Percentiles rank a stretch among this genome's conserved stretches.
phyloP scores from a whole-genome alignment of 768 basidiomycete genomes.

The Termitomyces sp. region DNA sequence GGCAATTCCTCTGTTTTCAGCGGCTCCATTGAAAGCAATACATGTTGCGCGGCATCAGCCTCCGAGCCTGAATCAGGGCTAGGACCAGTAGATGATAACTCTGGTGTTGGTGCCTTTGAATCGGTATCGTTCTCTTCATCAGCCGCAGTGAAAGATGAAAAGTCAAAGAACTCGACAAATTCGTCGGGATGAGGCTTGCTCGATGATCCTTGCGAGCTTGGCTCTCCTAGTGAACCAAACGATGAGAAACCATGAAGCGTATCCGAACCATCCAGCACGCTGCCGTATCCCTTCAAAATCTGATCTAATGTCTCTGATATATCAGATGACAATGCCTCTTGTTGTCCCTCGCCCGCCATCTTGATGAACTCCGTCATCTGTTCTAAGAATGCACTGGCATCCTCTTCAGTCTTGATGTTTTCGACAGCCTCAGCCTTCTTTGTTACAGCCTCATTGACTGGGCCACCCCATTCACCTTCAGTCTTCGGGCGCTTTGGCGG shows the following conservation, averaged over 20 bases:
- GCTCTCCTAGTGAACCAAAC: constrained; percentile 30
- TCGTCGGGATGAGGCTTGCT: constrained; percentile 38
- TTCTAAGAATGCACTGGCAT: constrained; percentile 60
- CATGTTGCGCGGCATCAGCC: constrained; percentile 47
- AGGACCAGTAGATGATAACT: constrained; percentile 73
- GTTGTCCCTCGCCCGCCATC: constrained; percentile 44
- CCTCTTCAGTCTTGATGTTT: constrained; percentile 65
- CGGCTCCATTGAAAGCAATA: constrained; percentile 42
- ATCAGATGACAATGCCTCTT: constrained; percentile 43
- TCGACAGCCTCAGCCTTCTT: constrained; percentile 42
- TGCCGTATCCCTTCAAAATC: constrained; percentile 56
- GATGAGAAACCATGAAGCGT: constrained; percentile 33
- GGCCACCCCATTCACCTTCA: constrained; percentile 75
- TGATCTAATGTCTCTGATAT: constrained; percentile 62
- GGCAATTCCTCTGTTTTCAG: constrained; percentile 51
- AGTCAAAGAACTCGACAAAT: constrained; percentile 67
- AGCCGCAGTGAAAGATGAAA: constrained; percentile 54
- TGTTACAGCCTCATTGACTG: constrained; percentile 48
- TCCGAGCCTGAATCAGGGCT: constrained; percentile 77
- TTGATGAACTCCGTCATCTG: constrained; percentile 64
- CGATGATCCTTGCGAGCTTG: constrained; percentile 27
- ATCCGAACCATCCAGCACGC: constrained; percentile 40
- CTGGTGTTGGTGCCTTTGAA: constrained; percentile 74
- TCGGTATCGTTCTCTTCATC: constrained; percentile 55
- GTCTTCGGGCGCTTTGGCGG: constrained; percentile 72